Evolutionary conservation across 2,329 filamentous ascomycete genomes (phyloP).

Genomic region (Penicillium palitans): DNA sequence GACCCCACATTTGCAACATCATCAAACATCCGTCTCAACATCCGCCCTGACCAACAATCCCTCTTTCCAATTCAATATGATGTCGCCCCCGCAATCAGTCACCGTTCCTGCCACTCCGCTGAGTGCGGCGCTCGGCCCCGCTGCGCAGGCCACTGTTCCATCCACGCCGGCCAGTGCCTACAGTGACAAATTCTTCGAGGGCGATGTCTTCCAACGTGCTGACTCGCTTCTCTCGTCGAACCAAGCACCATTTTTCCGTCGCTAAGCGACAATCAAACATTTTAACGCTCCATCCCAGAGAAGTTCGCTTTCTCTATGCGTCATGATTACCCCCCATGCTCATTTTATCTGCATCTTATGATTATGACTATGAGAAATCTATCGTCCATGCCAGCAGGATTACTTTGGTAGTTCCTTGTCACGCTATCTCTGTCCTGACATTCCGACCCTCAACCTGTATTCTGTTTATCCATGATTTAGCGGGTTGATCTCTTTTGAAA

Average conservation of each 20-base stretch:
- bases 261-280: constrained; percentile 32
- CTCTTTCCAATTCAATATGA: constrained; percentile 29
- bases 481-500: neutral
- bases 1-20: constrained; percentile 33
- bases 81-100: constrained; percentile 50
- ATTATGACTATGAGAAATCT: constrained; percentile 13
- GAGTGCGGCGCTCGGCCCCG: constrained; percentile 83
- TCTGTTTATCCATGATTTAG: constrained; percentile 3
- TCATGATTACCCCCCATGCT: constrained; percentile 2
- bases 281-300: neutral
- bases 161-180: constrained; percentile 55
- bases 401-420: neutral
- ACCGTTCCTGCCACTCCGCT: constrained; percentile 81
- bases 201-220: constrained; percentile 51
- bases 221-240: constrained; percentile 49
- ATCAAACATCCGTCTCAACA: constrained; percentile 30
- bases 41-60: constrained; percentile 22
- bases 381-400: neutral
- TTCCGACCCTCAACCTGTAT: neutral
- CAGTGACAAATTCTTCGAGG: constrained; percentile 51
- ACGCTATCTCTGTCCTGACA: neutral
- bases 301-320: neutral
- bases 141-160: constrained; percentile 84
- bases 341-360: constrained; percentile 13
- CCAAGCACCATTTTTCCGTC: constrained; percentile 44